phyloP scores from a whole-genome alignment of 352 stramenopile species.

The Globisporangium splendens region DNA sequence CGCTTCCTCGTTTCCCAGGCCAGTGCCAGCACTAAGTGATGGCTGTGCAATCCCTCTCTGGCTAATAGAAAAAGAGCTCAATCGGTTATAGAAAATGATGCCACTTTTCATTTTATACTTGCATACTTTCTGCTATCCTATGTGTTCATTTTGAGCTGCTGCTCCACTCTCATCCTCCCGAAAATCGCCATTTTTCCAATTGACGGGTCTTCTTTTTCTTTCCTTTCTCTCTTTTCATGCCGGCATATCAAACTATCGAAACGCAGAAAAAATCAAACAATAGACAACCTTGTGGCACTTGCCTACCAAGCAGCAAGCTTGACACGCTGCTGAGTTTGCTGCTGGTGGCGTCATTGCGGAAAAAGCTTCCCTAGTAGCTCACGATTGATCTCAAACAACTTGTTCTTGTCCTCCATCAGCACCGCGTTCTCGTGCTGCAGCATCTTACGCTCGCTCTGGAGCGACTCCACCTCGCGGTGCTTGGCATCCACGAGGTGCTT shows the following conservation, averaged over 20 bases:
- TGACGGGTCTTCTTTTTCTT: conserved; percentile 5
- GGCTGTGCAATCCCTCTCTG: background rate
- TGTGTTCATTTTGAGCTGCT: conserved; percentile 4
- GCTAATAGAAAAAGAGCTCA: background rate
- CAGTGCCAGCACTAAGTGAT: conserved; percentile 73
- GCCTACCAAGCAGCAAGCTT: conserved; percentile 2
- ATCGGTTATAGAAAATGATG: background rate
- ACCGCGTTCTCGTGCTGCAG: conserved; percentile 69
- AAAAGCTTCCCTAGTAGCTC: conserved; percentile 65
- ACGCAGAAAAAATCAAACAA: conserved; percentile 6
- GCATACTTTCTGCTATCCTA: conserved; percentile 8
- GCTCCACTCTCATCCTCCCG: background rate
- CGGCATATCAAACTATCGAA: conserved; percentile 7
- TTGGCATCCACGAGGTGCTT: conserved; percentile 47
- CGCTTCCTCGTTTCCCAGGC: conserved; percentile 95
- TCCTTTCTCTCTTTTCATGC: background rate
- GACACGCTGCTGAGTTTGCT: no score
- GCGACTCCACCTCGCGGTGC: conserved; percentile 46
- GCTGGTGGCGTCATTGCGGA: conserved; percentile 36
- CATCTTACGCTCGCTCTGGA: conserved; percentile 52
- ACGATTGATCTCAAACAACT: conserved; percentile 76
- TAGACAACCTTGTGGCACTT: background rate
- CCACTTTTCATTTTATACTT: conserved; percentile 10
- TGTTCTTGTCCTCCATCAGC: conserved; percentile 71
- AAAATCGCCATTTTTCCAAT: background rate